phyloP scores from a whole-genome alignment of 2,329 filamentous ascomycete species.

The Cladosporium colombiae region DNA sequence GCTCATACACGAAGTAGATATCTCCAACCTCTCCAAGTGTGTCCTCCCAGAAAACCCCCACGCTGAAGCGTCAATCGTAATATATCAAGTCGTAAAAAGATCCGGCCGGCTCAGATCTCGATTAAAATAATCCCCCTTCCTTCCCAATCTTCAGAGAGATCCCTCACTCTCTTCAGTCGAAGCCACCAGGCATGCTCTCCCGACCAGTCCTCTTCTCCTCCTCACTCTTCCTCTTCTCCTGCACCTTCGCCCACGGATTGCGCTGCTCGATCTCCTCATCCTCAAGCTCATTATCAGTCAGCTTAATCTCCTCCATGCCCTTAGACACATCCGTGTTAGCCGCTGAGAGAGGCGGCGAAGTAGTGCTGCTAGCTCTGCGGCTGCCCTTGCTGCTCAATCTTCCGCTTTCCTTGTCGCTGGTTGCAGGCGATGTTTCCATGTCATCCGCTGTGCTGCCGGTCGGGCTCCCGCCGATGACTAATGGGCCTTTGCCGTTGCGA shows the following conservation, averaged over 20 bases:
- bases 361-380: slow-evolving; percentile 10
- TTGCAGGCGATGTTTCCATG: slow-evolving; percentile 32
- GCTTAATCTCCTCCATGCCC: slow-evolving; percentile 22
- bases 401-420: slow-evolving; percentile 9
- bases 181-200: slow-evolving; percentile 36
- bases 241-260: slow-evolving; percentile 30
- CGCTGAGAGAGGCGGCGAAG: neutral
- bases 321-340: slow-evolving; percentile 6
- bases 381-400: slow-evolving; percentile 7
- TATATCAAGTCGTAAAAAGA: neutral
- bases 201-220: slow-evolving; percentile 22
- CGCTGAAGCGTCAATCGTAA: slow-evolving; percentile 5
- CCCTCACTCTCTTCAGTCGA: slow-evolving; percentile 28
- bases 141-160: neutral
- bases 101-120: neutral
- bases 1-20: neutral
- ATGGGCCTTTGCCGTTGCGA: slow-evolving; percentile 29
- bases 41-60: neutral
- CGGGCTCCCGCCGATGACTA: slow-evolving; percentile 29
- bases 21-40: neutral
- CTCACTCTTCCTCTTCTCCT: slow-evolving; percentile 26
- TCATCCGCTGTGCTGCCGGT: slow-evolving; percentile 29
- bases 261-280: slow-evolving; percentile 25
- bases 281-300: slow-evolving; percentile 23
- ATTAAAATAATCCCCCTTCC: neutral